Percentiles rank a stretch among this genome's conserved stretches.
phyloP scores from a whole-genome alignment of 192 early-diverging fungal species.

The Chytriomyces sp. region DNA sequence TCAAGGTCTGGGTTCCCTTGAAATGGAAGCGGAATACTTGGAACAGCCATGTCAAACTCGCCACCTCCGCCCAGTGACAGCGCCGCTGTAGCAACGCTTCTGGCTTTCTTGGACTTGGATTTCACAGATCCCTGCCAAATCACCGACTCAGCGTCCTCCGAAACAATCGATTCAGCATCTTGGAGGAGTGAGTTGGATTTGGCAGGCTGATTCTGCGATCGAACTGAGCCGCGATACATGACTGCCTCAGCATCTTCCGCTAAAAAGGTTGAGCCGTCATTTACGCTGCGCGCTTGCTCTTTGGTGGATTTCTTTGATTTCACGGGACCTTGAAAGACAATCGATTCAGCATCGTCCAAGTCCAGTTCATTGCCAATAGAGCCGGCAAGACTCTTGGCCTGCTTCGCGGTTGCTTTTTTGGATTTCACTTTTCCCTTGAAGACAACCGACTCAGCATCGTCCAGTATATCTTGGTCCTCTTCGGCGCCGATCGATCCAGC shows the following conservation, averaged over 20 bases:
- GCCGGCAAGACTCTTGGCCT: neutral
- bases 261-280: neutral
- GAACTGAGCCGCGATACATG: neutral
- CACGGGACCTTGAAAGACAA: conserved; percentile 31
- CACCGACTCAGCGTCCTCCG: neutral
- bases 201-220: neutral
- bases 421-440: conserved; percentile 32
- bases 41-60: too few relatives aligned
- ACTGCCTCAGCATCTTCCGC: neutral
- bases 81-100: neutral
- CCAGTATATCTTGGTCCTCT: neutral
- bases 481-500: neutral
- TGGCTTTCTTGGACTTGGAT: neutral
- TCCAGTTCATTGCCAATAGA: neutral
- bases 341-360: conserved; percentile 14
- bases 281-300: conserved; percentile 12
- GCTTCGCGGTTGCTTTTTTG: conserved; percentile 14
- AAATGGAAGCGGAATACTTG: too few relatives aligned
- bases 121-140: conserved; percentile 20
- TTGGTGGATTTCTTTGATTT: conserved; percentile 22
- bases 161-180: neutral
- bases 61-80: too few relatives aligned
- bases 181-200: neutral
- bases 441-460: conserved; percentile 32
- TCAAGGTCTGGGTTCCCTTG: too few relatives aligned